Conservation (phyloP, 441 rosid species). For the Populus trichocarpa region DNA sequence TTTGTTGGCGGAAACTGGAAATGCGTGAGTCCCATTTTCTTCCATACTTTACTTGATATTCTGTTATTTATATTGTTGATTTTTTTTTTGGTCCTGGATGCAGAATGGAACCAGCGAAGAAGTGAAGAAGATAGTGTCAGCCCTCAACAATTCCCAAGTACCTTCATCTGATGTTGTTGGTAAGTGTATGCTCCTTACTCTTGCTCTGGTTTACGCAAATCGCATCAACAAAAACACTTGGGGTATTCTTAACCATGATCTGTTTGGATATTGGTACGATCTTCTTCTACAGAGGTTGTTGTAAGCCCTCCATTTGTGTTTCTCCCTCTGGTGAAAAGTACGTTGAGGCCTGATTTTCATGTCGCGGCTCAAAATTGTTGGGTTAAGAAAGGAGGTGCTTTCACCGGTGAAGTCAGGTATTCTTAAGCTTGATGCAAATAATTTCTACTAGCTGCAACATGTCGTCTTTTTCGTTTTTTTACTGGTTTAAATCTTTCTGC, state of each 20-base stretch:
- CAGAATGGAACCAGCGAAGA: constrained; percentile 68
- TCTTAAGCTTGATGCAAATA: not conserved
- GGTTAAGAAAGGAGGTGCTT: constrained; percentile 77
- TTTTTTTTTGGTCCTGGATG: constrained; percentile 8
- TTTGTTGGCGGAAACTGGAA: constrained; percentile 84
- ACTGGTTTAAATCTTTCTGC: not conserved
- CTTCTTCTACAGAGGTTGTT: constrained; percentile 50
- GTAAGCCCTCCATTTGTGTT: constrained; percentile 69
- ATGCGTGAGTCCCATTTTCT: constrained; percentile 45
- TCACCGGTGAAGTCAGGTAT: constrained; percentile 62
- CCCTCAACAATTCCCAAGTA: constrained; percentile 50
- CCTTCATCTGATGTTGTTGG: constrained; percentile 63
- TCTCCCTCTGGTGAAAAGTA: constrained; percentile 48
- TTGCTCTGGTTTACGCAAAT: not conserved
- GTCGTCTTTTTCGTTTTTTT: not conserved
- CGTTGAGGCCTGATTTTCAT: constrained; percentile 49
- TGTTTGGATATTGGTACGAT: not conserved
- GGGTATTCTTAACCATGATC: not conserved
- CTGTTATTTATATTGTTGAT: not conserved
- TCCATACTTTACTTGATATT: not conserved
- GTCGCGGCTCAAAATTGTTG: constrained; percentile 77
- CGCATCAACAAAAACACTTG: not conserved
- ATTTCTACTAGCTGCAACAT: not conserved
- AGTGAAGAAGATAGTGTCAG: constrained; percentile 63
- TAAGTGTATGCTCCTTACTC: constrained; percentile 14